Base-by-base conservation (phyloP, 2,329 filamentous ascomycete genomes). In the Herpomyces periplanetae region DNA sequence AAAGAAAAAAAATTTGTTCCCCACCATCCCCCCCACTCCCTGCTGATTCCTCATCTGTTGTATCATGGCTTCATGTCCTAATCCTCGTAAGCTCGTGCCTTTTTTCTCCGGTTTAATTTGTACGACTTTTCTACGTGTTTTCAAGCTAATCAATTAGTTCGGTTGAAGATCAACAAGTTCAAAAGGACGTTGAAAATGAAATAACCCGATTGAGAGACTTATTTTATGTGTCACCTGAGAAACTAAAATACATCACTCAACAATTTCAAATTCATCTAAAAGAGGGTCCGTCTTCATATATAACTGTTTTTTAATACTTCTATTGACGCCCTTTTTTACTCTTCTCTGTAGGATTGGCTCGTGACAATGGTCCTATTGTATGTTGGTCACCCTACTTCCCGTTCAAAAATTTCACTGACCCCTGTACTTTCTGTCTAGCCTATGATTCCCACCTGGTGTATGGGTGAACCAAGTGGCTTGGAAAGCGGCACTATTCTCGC, bases 391-490 rank as follows among this genome's bases (percentile, higher is more conserved):
- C 12, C 17, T 6, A 5, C 8, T 16, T 10, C 9, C 13, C 11
- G 8, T 18, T 10, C 5, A n/a, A 8, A 17, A 8, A 15, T n/a
- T 17, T 14, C 9, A 18, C 7, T 13, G 22, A 12, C 17, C 20
- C n/a, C 8, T 7, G 10, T 22, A 20, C 22, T 18, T 19, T 21
- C 23, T 30, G 12, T 23, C 17, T 29, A 85, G 68, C 73, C 75
- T 24, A 88, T 91, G 75, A 88, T 88, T 43, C 65, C 75, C 23
- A 85, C 73, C 21, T 88, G 75, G 75, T 71, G 84, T 26, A 71
- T 85, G 57, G 54, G 54, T 17, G 69, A 69, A 38, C 75, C 75
- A 10, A 63, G 62, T 34, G 75, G 75, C 27, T 40, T 73, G 27
- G 75, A 88, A 40, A 65, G 58, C 5, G 75, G 75, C 24, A 80